These are phyloP conservation scores for Sporothrix phasma DNA, from an alignment of 2,329 filamentous ascomycete species.

Conservation along the genomic window DNA sequence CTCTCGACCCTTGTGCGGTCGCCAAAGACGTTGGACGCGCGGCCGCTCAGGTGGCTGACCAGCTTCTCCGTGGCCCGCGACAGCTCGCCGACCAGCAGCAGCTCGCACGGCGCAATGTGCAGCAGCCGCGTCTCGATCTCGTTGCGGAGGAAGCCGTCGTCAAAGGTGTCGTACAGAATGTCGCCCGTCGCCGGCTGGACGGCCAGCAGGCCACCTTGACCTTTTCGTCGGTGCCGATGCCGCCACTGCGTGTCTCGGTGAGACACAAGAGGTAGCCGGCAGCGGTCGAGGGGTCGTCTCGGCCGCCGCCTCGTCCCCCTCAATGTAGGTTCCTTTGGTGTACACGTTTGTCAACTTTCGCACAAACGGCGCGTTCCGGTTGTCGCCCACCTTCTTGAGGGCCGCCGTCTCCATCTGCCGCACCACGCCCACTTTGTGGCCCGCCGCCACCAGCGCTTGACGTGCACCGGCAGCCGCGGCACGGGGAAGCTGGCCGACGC, in stretches of 20 bases:
- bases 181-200: conserved; percentile 94
- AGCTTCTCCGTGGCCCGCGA: conserved; percentile 89
- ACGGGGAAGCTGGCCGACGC: conserved; percentile 94
- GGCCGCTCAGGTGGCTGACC: conserved; percentile 78
- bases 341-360: conserved; percentile 93
- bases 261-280: conserved; percentile 91
- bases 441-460: conserved; percentile 87
- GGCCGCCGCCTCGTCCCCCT: conserved; percentile 32
- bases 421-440: conserved; percentile 92
- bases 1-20: conserved; percentile 82
- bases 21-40: conserved; percentile 83
- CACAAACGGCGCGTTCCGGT: conserved; percentile 83
- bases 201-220: conserved; percentile 87
- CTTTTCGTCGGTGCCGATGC: conserved; percentile 75
- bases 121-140: conserved; percentile 93
- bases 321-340: conserved; percentile 95
- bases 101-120: conserved; percentile 92
- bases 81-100: conserved; percentile 82
- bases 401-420: conserved; percentile 91
- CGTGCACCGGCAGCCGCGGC: conserved; percentile 82
- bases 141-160: conserved; percentile 94
- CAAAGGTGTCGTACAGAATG: conserved; percentile 90
- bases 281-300: conserved; percentile 31
- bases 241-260: conserved; percentile 61
- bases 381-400: conserved; percentile 89